Evolutionary conservation across 164 flowering plant genomes (phyloP), one percentile per base, ranked within the genome.

Genomic region (Magnolia kwangsiensis): DNA sequence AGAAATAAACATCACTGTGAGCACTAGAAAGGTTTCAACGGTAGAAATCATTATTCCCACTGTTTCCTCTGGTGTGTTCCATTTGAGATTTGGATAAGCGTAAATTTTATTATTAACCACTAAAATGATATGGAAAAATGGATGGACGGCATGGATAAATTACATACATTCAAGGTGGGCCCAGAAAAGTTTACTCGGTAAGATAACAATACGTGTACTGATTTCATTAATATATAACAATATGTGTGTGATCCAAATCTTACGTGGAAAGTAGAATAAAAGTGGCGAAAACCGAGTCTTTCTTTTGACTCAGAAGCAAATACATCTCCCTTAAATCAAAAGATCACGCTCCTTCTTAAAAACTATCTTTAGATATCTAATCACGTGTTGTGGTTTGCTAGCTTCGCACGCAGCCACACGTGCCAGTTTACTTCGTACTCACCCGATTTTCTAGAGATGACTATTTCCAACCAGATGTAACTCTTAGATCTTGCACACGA

Each of bases 231-330:
- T 11, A 55, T 55, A 55, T 55, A 55, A 16, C 18, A 55, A 55
- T 55, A 11, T 9, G 14, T 70, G 8, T 50, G 55, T 50, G 20
- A 50, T 70, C 72, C 72, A 45, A 50, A 70, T 70, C 58, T 70
- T n/a, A 9, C 45, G 72, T 50, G 58, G 72, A 70, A 70, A 49
- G 58, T 24, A 49, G 70, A 21, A 49, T 50, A 49, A 37, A 68
- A 31, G 18, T 14, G 5, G 29, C 1, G n/a, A 31, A 6, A n/a
- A 31, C 49, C 49, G 18, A 11, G 29, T 31, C 31, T 37, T 29
- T 31, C 18, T 68, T 31, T 68, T 68, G 71, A 68, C 50, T 5
- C 3, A 31, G 69, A 11, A 55, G 13, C 61, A 11, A 11, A 16
- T 11, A 16, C 27, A 68, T 29, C 19, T 68, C 71, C 16, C 11